Base-by-base conservation (phyloP, 225 moss, liverwort and hornwort species). In the Neckera pumila region DNA sequence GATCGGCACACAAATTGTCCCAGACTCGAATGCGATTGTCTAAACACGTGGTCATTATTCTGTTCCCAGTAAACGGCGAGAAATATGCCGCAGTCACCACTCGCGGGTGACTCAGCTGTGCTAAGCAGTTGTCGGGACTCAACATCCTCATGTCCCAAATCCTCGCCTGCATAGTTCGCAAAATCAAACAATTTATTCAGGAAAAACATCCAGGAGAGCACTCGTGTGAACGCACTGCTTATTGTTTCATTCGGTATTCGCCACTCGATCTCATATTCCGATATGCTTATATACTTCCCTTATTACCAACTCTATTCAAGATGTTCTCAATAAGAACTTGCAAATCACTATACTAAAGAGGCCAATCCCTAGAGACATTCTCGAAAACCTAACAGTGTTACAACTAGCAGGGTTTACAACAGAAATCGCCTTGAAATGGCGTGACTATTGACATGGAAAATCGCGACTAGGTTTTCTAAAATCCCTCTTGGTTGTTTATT, bases 21-120 rank as follows among this genome's bases (percentile, higher is more conserved):
- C 97, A 97, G 20, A 97, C 94, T 60, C 97, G 92, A 82, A 97
- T 94, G 84, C 97, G 92, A 70, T 97, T 97, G 75, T 96, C 97
- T 60, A 93, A 86, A 88, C 97, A 97, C 3, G 97, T 97, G 43
- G 89, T 91, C 91, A 97, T 83, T 14, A 97, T 94, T 70, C 96
- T 97, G 85, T 93, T 97, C 17, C 96, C 97, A 26, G 97, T 95
- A 5, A 94, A 76, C 6, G 95, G 93, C 20, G 96, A 96, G 78
- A 97, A 97, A 63, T 95, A 97, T 1, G 96, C 96, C 36, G 97
- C 92, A 16, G 92, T 96, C 79, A 97, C 96, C 74, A 97, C 97
- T 86, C 97, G 92, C 23, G 96, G 96, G 56, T 97, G 97, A 10
- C n/a, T 72, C 51, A 97, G 94, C 79, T 89, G 81, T 17, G 94